Evolutionary conservation across 2,329 filamentous ascomycete genomes (phyloP).

Genomic region (Aspergillus novofumigatus): DNA sequence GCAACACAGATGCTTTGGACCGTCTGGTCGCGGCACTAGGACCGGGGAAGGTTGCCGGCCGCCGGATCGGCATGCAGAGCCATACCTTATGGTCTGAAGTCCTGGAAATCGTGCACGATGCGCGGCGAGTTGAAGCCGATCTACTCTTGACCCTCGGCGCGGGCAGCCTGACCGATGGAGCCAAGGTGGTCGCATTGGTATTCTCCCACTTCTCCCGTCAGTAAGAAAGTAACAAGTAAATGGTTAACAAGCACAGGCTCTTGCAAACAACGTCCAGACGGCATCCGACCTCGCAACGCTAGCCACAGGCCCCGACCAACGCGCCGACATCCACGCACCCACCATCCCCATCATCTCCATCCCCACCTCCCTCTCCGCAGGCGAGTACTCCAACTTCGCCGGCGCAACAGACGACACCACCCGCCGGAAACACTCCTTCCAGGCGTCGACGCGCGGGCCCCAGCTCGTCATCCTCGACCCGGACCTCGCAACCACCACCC

Average conservation of each 20-base stretch:
- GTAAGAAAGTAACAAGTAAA: not conserved
- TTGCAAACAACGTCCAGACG: constrained; percentile 46
- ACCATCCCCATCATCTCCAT: constrained; percentile 36
- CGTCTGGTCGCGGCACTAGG: constrained; percentile 41
- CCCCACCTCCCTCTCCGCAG: constrained; percentile 41
- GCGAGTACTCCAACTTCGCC: constrained; percentile 40
- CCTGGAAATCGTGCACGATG: constrained; percentile 45
- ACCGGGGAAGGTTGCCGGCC: constrained; percentile 37
- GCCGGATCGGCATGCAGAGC: constrained; percentile 49
- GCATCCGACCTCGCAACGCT: constrained; percentile 39
- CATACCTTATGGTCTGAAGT: constrained; percentile 54
- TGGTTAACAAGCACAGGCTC: constrained; percentile 26
- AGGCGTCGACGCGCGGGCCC: constrained; percentile 39
- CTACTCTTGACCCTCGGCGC: constrained; percentile 53
- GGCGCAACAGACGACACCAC: constrained; percentile 37
- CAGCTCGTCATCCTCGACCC: constrained; percentile 56
- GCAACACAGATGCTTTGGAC: constrained; percentile 45
- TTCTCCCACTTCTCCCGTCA: not conserved
- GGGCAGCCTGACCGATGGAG: constrained; percentile 54
- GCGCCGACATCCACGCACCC: constrained; percentile 19
- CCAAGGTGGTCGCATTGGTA: constrained; percentile 50
- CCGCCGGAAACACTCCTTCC: constrained; percentile 35
- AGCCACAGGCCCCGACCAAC: constrained; percentile 23
- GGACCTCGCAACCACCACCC: constrained; percentile 48
- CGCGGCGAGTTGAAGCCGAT: constrained; percentile 39